Conservation (phyloP, 371 early-diverging fungal species). For the Catenaria anguillulae region DNA sequence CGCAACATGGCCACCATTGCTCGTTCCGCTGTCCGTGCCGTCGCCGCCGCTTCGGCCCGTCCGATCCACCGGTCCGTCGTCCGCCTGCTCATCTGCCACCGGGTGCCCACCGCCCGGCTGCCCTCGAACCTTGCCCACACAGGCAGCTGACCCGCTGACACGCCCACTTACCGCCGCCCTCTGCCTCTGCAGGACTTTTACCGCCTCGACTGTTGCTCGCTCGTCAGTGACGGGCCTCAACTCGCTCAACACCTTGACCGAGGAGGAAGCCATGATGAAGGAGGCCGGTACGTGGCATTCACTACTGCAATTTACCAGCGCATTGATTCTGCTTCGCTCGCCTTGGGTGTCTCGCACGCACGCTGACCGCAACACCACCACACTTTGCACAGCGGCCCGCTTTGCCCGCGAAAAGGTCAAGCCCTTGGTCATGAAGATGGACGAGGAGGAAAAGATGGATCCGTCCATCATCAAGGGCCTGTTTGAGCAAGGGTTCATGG, state of each 20-base stretch:
- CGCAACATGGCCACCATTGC: too few species aligned
- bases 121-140: too few species aligned
- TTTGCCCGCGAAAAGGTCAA: constrained; percentile 70
- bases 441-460: constrained; percentile 77
- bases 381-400: constrained; percentile 67
- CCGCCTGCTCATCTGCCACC: too few species aligned
- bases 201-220: not conserved
- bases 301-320: not conserved
- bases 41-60: too few species aligned
- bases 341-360: too few species aligned
- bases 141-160: too few species aligned
- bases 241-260: constrained; percentile 60
- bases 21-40: too few species aligned
- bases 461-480: constrained; percentile 61
- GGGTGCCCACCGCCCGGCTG: too few species aligned
- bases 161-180: too few species aligned
- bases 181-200: not conserved
- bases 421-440: constrained; percentile 85
- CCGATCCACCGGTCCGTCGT: too few species aligned
- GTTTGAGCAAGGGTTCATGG: constrained; percentile 92
- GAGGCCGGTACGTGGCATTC: constrained; percentile 44
- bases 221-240: not conserved
- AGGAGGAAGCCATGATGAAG: constrained; percentile 62
- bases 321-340: not conserved
- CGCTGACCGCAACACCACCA: too few species aligned